Percentiles rank a stretch among this genome's conserved stretches.
These are phyloP conservation scores for Colletotrichum cereale DNA, from an alignment of 2,329 filamentous ascomycete species.

Conservation along the genomic window DNA sequence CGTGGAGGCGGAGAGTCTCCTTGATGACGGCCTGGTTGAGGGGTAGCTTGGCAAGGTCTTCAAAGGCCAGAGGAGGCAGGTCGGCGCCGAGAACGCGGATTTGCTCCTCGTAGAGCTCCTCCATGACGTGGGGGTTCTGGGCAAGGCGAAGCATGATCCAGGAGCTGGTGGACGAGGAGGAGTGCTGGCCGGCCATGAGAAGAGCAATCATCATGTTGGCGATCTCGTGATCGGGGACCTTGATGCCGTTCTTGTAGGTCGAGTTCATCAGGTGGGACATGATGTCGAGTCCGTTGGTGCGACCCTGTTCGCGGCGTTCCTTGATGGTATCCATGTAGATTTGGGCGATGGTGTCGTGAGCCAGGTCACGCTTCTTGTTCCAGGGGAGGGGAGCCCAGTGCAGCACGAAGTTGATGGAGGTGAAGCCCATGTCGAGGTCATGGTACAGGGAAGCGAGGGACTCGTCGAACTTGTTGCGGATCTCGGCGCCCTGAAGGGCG, in stretches of 20 bases:
- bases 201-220: constrained; percentile 96
- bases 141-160: constrained; percentile 90
- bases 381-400: constrained; percentile 91
- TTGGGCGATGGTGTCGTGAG: constrained; percentile 83
- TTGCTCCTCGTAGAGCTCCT: constrained; percentile 89
- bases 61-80: constrained; percentile 80
- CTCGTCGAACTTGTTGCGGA: constrained; percentile 83
- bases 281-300: constrained; percentile 77
- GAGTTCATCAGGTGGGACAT: constrained; percentile 92
- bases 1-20: constrained; percentile 91
- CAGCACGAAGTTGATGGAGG: constrained; percentile 89
- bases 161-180: constrained; percentile 83
- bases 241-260: constrained; percentile 84
- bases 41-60: constrained; percentile 81
- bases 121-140: constrained; percentile 79
- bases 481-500: constrained; percentile 85
- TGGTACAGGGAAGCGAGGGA: constrained; percentile 87
- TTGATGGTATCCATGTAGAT: constrained; percentile 87
- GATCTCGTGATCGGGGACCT: constrained; percentile 85
- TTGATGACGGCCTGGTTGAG: constrained; percentile 89
- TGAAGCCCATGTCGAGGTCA: constrained; percentile 91
- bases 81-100: constrained; percentile 78
- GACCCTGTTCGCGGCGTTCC: constrained; percentile 69
- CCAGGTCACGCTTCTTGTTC: constrained; percentile 84
- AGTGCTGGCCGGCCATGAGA: constrained; percentile 93